Conservation (phyloP, 139 green algal species). For the Coelastrella sp. region DNA sequence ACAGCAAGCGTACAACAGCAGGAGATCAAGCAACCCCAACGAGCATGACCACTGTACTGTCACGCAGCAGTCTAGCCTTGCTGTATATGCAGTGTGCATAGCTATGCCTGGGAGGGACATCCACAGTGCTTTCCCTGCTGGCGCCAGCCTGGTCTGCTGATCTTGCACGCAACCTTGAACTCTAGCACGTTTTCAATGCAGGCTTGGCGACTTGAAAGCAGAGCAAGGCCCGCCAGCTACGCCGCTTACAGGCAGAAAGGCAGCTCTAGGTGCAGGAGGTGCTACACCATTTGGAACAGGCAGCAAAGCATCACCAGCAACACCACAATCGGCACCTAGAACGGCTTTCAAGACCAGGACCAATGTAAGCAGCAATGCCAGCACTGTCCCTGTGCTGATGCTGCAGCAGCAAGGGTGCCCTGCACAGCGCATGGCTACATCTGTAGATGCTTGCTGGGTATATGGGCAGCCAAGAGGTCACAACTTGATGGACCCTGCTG, state of each 20-base stretch:
- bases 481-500: not conserved
- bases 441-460: too few species aligned
- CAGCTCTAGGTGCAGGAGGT: slow-evolving; percentile 2
- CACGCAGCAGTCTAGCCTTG: too few species aligned
- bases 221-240: slow-evolving; percentile 16
- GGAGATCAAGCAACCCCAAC: not conserved
- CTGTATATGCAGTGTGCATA: too few species aligned
- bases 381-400: not conserved
- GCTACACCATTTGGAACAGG: not conserved
- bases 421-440: too few species aligned
- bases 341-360: slow-evolving; percentile 50
- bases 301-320: slow-evolving; percentile 32
- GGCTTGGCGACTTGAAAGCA: not conserved
- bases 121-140: not conserved
- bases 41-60: not conserved
- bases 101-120: too few species aligned
- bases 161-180: not conserved
- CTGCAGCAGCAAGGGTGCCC: too few species aligned
- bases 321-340: slow-evolving; percentile 39
- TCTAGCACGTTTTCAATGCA: not conserved
- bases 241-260: slow-evolving; percentile 21
- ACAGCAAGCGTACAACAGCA: not conserved
- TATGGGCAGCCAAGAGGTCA: not conserved
- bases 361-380: slow-evolving; percentile 35
- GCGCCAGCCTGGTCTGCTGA: not conserved